Conservation (phyloP, 1,284 basidiomycete genomes). For the Amylostereum chailletii region DNA sequence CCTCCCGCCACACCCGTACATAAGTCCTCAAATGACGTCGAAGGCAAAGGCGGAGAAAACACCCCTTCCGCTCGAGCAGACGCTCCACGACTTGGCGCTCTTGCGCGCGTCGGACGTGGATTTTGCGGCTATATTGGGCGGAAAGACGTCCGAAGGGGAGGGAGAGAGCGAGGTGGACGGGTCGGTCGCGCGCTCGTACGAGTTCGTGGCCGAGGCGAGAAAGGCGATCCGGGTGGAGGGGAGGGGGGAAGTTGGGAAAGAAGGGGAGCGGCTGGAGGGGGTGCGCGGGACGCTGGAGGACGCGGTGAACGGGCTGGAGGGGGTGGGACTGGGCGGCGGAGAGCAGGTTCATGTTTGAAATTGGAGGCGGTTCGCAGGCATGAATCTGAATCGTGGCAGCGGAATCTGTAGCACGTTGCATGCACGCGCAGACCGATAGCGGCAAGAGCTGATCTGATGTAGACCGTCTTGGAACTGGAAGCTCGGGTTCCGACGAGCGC, state of each 20-base stretch:
- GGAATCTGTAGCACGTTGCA: too few relatives aligned
- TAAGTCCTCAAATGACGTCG: constrained; percentile 4
- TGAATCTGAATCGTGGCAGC: too few relatives aligned
- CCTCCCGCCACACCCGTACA: not conserved
- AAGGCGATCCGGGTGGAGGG: constrained; percentile 45
- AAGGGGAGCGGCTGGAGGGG: constrained; percentile 43
- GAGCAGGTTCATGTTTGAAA: too few relatives aligned
- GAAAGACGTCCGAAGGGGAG: constrained; percentile 9
- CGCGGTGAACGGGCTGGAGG: constrained; percentile 33
- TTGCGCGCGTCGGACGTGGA: constrained; percentile 54
- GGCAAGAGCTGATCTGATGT: too few relatives aligned
- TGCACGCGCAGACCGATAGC: too few relatives aligned
- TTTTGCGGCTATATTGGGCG: constrained; percentile 32
- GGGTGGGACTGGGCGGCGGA: too few relatives aligned
- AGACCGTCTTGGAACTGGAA: too few relatives aligned
- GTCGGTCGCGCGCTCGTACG: constrained; percentile 43
- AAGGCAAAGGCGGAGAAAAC: constrained; percentile 25
- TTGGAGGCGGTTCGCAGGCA: too few relatives aligned
- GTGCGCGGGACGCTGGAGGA: constrained; percentile 43
- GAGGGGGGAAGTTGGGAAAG: constrained; percentile 37
- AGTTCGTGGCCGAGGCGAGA: constrained; percentile 39
- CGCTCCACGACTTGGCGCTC: constrained; percentile 64
- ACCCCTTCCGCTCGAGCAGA: constrained; percentile 49
- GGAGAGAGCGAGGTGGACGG: constrained; percentile 18
- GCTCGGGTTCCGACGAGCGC: too few relatives aligned